Evolutionary conservation across 176 grass and related monocot species (phyloP).

Genomic region (Cenchrus americanus): DNA sequence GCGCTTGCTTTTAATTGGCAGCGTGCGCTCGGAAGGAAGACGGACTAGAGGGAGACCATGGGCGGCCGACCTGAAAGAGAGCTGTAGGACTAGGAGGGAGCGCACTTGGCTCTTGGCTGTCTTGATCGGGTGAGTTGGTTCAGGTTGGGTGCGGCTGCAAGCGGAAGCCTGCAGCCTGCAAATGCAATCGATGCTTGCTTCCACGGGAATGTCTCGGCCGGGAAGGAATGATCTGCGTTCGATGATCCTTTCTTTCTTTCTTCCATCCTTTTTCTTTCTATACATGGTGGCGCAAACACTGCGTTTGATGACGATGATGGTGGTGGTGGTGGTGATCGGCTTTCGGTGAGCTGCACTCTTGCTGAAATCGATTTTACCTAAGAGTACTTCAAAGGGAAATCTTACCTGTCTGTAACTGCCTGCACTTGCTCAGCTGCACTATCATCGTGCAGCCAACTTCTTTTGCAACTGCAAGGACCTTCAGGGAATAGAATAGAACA

Average conservation of each 20-base stretch:
- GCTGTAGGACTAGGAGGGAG: neutral
- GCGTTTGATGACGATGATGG: neutral
- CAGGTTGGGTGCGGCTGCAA: neutral
- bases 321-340: neutral
- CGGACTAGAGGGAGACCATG: neutral
- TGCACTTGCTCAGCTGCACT: neutral
- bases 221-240: neutral
- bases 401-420: neutral
- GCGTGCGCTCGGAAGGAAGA: neutral
- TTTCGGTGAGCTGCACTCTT: conserved; percentile 11
- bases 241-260: neutral
- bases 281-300: neutral
- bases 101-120: neutral
- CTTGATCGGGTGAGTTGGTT: neutral
- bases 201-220: conserved; percentile 9
- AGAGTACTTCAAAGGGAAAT: neutral
- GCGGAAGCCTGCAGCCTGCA: neutral
- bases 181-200: conserved; percentile 39
- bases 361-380: too few relatives aligned
- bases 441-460: neutral
- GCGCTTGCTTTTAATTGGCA: neutral
- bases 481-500: neutral
- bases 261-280: neutral
- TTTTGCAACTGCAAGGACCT: neutral
- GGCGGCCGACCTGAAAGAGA: conserved; percentile 11